These are phyloP conservation scores for Ochetophila trinervis DNA, from an alignment of 306 rosid genomes.

Conservation along the genomic window DNA sequence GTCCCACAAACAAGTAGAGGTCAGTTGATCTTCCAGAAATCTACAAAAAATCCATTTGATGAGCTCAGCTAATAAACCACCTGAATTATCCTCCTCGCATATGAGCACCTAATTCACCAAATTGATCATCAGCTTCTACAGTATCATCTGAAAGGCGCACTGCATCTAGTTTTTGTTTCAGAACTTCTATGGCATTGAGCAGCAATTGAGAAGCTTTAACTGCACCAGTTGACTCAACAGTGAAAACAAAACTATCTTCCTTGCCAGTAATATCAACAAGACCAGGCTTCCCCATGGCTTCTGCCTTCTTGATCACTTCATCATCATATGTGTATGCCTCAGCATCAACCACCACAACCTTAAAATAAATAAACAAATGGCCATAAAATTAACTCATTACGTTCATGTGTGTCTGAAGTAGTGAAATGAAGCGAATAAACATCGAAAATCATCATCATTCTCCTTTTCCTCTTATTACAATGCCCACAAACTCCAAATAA, in stretches of 20 bases:
- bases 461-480: neutral
- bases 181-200: slow-evolving; percentile 86
- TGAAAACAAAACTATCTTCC: slow-evolving; percentile 89
- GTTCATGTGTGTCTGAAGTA: neutral
- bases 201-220: slow-evolving; percentile 79
- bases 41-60: neutral
- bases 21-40: slow-evolving; percentile 18
- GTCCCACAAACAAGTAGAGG: slow-evolving; percentile 18
- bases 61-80: neutral
- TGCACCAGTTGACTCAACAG: slow-evolving; percentile 92
- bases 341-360: slow-evolving; percentile 71
- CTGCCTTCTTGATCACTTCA: slow-evolving; percentile 92
- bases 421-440: neutral
- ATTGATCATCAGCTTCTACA: slow-evolving; percentile 89
- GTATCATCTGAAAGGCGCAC: slow-evolving; percentile 93
- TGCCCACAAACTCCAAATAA: neutral
- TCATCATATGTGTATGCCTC: slow-evolving; percentile 93
- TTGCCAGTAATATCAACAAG: slow-evolving; percentile 80
- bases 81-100: slow-evolving; percentile 83
- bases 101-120: slow-evolving; percentile 96
- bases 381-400: neutral
- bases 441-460: neutral
- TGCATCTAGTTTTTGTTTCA: slow-evolving; percentile 89
- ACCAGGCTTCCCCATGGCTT: slow-evolving; percentile 94
- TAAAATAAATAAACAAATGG: neutral